Evolutionary conservation across 805 yeast genomes (phyloP), one percentile per base, ranked within the genome.

Genomic region (Blastobotrys terrestris): DNA sequence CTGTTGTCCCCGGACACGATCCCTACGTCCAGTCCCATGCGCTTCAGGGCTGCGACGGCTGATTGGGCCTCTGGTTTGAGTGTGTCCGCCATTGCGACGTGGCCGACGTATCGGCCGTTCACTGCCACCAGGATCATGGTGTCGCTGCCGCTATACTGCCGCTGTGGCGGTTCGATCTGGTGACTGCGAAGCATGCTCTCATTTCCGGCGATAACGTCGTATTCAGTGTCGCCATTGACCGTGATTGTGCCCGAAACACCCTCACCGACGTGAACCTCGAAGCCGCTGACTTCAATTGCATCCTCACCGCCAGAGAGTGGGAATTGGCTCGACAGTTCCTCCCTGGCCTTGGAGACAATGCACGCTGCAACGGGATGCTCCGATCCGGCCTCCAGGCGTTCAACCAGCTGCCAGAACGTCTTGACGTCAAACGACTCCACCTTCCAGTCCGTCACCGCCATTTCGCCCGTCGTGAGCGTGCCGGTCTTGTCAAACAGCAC

Each of bases 401-500:
- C 79, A 19, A 83, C 67, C 3, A 80, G 60, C 3, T 72, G 66
- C 85, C 91, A 81, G 64, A 74, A 76, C 59, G 65, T 54, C n/a
- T 52, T 50, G 4, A 57, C 7, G 42, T 15, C 20, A 18, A n/a
- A 16, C 20, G 40, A 16, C 2, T 42, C 46, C 13, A 49, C 39
- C 31, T 39, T 47, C 3, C 57, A 46, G 16, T 58, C 42, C 13
- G 63, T 61, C 1, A 78, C 78, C 2, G 62, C 68, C 94, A 94
- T 86, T 44, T 78, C 72, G 13, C 99, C 99, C 0, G 84, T 73
- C 0, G 99, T 95, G 44, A 94, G 73, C 0, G 99, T 94, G 2
- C 99, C 99, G 0, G 99, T 94, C 69, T 94, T 94, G 70, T 94
- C 99, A 67, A 94, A 92, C 31, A 94, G 73, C 22, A 89, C 80